Evolutionary conservation across 306 rosid species (phyloP).

Genomic region (Acacia confusa): DNA sequence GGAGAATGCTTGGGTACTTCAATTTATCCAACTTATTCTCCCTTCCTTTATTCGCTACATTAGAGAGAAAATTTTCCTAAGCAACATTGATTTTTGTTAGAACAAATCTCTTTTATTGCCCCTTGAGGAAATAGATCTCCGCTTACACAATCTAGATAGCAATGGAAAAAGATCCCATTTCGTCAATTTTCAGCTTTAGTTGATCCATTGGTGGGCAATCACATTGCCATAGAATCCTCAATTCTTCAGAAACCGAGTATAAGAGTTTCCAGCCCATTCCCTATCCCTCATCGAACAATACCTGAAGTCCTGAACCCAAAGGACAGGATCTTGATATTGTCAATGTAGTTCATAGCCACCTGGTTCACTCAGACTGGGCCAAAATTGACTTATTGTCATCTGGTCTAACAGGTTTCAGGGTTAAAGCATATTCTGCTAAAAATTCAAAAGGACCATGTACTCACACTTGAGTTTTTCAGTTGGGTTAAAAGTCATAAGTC

Average conservation of each 20-base stretch:
- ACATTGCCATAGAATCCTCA: constrained; percentile 22
- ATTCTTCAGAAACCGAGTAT: constrained; percentile 16
- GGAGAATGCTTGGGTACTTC: neutral
- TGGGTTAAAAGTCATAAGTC: constrained; percentile 65
- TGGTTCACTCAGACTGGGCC: constrained; percentile 77
- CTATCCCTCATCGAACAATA: constrained; percentile 69
- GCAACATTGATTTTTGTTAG: neutral
- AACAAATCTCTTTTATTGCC: neutral
- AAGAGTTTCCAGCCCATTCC: constrained; percentile 40
- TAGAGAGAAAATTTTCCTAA: neutral
- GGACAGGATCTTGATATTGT: constrained; percentile 85
- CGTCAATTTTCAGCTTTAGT: constrained; percentile 48
- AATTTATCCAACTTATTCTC: neutral
- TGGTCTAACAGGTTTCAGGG: constrained; percentile 60
- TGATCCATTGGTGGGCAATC: constrained; percentile 29
- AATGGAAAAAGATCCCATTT: constrained; percentile 27
- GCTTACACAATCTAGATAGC: neutral
- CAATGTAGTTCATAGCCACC: constrained; percentile 65
- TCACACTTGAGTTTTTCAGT: constrained; percentile 67
- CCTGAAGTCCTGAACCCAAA: constrained; percentile 61
- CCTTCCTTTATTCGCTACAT: neutral
- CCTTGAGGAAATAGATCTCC: neutral
- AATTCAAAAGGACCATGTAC: constrained; percentile 62
- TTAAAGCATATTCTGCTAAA: constrained; percentile 62
- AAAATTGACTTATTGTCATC: constrained; percentile 51